Conservation (phyloP, 179 eudicot genomes). For the Vitellaria paradoxa region DNA sequence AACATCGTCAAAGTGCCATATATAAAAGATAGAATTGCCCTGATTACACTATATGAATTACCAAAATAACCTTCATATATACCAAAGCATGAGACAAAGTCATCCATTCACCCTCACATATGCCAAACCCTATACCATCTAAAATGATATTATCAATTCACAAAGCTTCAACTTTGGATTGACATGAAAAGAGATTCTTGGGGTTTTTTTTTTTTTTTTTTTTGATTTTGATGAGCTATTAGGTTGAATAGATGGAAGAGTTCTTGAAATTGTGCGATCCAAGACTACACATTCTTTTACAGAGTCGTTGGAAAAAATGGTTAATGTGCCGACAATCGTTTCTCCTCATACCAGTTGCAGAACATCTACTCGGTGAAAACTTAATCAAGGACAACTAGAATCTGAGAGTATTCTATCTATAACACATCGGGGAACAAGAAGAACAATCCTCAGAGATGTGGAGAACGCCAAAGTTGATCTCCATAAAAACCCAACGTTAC, state of each 20-base stretch:
- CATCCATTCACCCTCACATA: no score
- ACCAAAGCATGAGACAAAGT: no score
- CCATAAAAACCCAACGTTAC: constrained; percentile 22
- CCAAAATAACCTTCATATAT: no score
- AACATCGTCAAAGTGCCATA: no score
- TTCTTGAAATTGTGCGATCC: constrained; percentile 26
- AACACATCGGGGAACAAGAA: constrained; percentile 34
- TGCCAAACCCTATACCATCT: no score
- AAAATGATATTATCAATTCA: no score
- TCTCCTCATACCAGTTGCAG: constrained; percentile 35
- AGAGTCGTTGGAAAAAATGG: constrained; percentile 47
- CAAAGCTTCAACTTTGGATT: no score
- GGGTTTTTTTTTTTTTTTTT: not conserved
- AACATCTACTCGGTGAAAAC: constrained; percentile 39
- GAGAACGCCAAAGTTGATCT: constrained; percentile 22
- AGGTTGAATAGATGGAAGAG: constrained; percentile 87
- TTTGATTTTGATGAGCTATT: constrained; percentile 9
- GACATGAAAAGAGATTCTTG: no score
- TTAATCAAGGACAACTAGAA: constrained; percentile 23
- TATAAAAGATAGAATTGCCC: no score
- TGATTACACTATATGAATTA: no score
- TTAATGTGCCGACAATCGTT: constrained; percentile 31
- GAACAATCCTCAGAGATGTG: constrained; percentile 17
- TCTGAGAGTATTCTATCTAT: constrained; percentile 34
- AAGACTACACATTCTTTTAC: constrained; percentile 21